Evolutionary conservation across 768 basidiomycete genomes (phyloP), one percentile per base, ranked within the genome.

Genomic region (Dentipellis fragilis): DNA sequence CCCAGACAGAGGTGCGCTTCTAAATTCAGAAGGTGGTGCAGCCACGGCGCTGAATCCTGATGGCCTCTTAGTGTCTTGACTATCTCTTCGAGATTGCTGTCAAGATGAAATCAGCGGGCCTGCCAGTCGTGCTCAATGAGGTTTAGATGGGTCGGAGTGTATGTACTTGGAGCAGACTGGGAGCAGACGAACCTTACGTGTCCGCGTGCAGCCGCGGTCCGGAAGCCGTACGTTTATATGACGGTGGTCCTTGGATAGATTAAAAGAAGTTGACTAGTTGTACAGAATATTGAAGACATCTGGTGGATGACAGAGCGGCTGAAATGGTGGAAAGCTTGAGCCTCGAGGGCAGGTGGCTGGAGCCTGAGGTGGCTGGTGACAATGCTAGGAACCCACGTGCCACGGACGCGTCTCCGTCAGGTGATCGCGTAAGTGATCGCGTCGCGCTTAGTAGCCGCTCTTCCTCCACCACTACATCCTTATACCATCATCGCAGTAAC

Each of bases 71-170:
- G 84, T 94, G 92, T 67, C 77, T 93, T 34, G 92, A 94, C 66
- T 94, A 93, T 69, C 75, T 94, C 16, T 91, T 93, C 62, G 92
- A 94, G 66, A 83, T 93, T 51, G 85, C 80, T 10, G 88, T 91
- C 53, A 88, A 86, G 70, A 88, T 89, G 87, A 85, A 80, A 64
- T 68, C 80, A 39, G 81, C 82, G 0, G 80, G 80, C 1, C 62
- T 86, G 9, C 75, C 75, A 6, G 80, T 82, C 1, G 72, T 74
- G n/a, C 52, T 71, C 47, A 66, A 65, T 45, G 39, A 49, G 49
- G 19, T 14, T 35, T 21, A 40, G 48, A 17, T 1, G 7, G 17
- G 34, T 9, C 10, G 23, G 12, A 29, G 40, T 3, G 9, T 21
- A 54, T 3, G 9, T 21, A 54, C 36, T n/a, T 51, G 17, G 23